Evolutionary conservation across 2,329 filamentous ascomycete species (phyloP).

Genomic region (Myriosclerotinia scirpicola): DNA sequence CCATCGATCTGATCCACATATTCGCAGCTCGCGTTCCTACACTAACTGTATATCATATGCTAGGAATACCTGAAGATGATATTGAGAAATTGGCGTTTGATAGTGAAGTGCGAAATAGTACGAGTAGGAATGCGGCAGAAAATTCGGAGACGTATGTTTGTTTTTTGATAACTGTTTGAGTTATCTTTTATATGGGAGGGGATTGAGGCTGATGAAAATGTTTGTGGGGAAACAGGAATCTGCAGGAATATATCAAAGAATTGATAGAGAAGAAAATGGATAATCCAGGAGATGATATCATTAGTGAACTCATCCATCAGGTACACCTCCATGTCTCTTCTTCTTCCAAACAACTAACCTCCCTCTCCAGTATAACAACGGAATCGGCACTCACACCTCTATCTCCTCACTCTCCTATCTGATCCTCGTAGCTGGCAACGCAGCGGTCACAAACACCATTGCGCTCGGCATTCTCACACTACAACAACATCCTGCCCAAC

Average conservation of each 20-base stretch:
- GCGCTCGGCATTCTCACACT: constrained; percentile 49
- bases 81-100: constrained; percentile 39
- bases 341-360: constrained; percentile 50
- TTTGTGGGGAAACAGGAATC: background rate
- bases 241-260: background rate
- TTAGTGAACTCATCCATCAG: constrained; percentile 2
- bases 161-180: constrained; percentile 34
- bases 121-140: constrained; percentile 11
- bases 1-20: constrained; percentile 49
- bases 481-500: constrained; percentile 46
- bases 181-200: background rate
- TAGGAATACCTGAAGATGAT: constrained; percentile 27
- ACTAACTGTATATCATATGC: constrained; percentile 10
- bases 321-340: constrained; percentile 45
- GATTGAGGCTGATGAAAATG: background rate
- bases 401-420: constrained; percentile 49
- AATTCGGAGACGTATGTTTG: constrained; percentile 27
- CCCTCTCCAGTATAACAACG: constrained; percentile 43
- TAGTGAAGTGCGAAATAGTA: constrained; percentile 5
- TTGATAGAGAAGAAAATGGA: background rate
- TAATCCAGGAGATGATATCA: constrained; percentile 1
- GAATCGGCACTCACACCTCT: constrained; percentile 49
- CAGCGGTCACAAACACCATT: constrained; percentile 54
- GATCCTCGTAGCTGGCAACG: constrained; percentile 52
- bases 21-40: constrained; percentile 51